Base-by-base conservation (phyloP, 2,329 filamentous ascomycete genomes). In the Pestalotiopsis sp. region DNA sequence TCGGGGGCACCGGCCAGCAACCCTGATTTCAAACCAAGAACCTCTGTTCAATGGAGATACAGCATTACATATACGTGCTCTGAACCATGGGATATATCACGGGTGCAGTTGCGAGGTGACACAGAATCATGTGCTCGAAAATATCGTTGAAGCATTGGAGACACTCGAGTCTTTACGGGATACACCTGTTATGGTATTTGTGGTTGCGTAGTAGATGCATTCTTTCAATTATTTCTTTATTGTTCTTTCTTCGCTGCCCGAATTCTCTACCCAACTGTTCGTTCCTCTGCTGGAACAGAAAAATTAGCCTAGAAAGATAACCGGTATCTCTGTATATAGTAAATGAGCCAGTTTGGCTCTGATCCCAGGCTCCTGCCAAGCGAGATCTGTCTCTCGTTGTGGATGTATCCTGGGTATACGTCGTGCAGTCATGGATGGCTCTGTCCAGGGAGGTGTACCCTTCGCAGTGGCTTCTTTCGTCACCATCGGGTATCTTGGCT, bases 371-470 rank as follows among this genome's bases (percentile, higher is more conserved):
- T 14, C 11, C 57, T 23, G 11, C 5, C 9, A 9, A 25, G 57
- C 11, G 9, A 59, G 13, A 23, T 59, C 57, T 59, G 17, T 31
- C 57, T 25, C 27, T 13, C 20, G 57, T 52, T n/a, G 11, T n/a
- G 27, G 25, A 25, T 59, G 12, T 31, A 23, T 59, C 66, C 66
- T 62, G 31, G 59, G 36, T 62, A 62, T 62, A 36, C 14, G 59
- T 62, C 59, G 59, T 62, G n/a, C 4, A 62, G 17, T 62, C 36
- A 20, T 41, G 27, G 38, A 41, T 20, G 14, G 23, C n/a, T 20
- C 25, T 27, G 59, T 13, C 57, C 57, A 14, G 17, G 27, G 20
- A 27, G 23, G 27, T 31, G 13, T 13, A 31, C 57, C 57, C 14
- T 12, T 14, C 25, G 25, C 23, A 59, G 13, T 31, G 25, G 14